These are phyloP conservation scores for Plasmodium vivax DNA, from an alignment of 169 alveolate species.

Conservation along the genomic window DNA sequence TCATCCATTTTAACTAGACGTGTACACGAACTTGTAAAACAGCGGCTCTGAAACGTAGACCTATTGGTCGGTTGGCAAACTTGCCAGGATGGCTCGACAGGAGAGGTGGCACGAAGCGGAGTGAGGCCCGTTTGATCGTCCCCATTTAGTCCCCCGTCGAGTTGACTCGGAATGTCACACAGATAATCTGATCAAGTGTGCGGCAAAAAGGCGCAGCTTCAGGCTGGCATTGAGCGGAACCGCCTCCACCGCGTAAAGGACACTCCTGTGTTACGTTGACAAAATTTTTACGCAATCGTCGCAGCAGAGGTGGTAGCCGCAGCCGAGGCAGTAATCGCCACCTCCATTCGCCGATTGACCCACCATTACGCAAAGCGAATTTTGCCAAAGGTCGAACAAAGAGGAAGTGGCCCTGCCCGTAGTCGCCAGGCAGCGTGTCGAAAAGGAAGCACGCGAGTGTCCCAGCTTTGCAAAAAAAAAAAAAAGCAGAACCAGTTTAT, in stretches of 20 bases:
- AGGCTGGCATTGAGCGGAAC: neutral
- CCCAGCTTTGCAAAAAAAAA: neutral
- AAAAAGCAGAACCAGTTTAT: neutral
- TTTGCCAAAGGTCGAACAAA: neutral
- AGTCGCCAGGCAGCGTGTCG: neutral
- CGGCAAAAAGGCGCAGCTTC: neutral
- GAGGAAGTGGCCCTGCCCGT: neutral
- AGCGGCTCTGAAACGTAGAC: neutral
- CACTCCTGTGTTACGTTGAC: neutral
- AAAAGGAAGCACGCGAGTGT: neutral
- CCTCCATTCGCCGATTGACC: neutral
- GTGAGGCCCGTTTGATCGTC: neutral
- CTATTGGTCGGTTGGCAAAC: neutral
- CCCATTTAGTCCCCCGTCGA: neutral
- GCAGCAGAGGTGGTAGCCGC: neutral
- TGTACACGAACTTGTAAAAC: neutral
- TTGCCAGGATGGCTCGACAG: neutral
- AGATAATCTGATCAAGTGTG: neutral
- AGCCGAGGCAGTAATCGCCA: neutral
- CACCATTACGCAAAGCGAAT: neutral
- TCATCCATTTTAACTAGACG: neutral
- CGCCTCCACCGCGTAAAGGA: neutral
- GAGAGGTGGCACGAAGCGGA: neutral
- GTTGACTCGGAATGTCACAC: neutral
- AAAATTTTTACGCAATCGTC: neutral